Evolutionary conservation across 345 rosid species (phyloP).

Genomic region (Hypericum perforatum): DNA sequence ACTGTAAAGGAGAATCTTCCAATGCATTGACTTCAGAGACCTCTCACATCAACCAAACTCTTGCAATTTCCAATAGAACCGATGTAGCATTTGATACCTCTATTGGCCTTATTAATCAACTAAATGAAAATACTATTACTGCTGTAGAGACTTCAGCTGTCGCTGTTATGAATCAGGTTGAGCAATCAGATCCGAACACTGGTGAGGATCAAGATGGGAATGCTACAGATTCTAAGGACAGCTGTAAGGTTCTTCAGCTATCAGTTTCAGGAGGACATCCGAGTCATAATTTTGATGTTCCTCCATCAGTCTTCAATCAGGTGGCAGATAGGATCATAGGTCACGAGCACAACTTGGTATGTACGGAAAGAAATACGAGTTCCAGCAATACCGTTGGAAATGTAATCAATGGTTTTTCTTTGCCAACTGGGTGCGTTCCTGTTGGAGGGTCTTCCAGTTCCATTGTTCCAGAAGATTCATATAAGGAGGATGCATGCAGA

Average conservation of each 20-base stretch:
- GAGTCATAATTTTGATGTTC: conserved; percentile 1
- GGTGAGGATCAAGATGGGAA: conserved; percentile 14
- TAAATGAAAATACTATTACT: conserved; percentile 15
- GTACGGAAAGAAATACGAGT: conserved; percentile 8
- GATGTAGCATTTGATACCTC: no score
- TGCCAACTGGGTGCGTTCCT: conserved; percentile 17
- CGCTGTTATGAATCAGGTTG: conserved; percentile 8
- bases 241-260: conserved; percentile 1
- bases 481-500: conserved; percentile 18
- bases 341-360: conserved; percentile 12
- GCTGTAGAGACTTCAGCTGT: conserved; percentile 15
- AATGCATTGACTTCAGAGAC: no score
- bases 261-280: conserved; percentile 16
- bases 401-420: conserved; percentile 17
- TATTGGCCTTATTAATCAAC: conserved; percentile 8
- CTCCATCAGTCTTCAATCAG: conserved; percentile 12
- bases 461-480: conserved; percentile 15
- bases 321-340: conserved; percentile 1
- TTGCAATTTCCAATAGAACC: no score
- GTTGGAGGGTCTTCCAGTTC: conserved; percentile 16
- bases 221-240: conserved; percentile 6
- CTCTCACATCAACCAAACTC: no score
- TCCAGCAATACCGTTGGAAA: conserved; percentile 10
- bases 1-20: no score
- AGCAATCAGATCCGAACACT: conserved; percentile 20